Percentiles rank a stretch among this genome's conserved stretches.
Evolutionary conservation across 2,329 filamentous ascomycete genomes (phyloP).

Genomic region (Curvularia sp.): DNA sequence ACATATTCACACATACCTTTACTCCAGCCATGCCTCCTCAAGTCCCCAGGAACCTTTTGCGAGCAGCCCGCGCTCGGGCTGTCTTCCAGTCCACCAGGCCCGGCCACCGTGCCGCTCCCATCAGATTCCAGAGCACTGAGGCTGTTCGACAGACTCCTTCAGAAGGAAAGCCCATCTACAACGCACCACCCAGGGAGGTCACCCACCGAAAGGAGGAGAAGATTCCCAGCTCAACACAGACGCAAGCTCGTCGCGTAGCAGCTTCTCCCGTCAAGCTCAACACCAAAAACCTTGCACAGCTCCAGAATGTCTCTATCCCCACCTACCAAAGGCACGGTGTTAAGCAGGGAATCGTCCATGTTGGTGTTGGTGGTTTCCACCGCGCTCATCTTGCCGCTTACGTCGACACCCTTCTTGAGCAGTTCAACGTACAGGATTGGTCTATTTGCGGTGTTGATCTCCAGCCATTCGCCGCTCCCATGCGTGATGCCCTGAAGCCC

Average conservation of each 20-base stretch:
- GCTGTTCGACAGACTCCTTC: slow-evolving; percentile 15
- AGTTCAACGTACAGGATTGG: slow-evolving; percentile 37
- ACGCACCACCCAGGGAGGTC: slow-evolving; percentile 13
- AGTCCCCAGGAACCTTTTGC: slow-evolving; percentile 22
- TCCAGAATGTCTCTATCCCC: slow-evolving; percentile 33
- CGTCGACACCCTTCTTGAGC: slow-evolving; percentile 38
- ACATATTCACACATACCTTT: neutral
- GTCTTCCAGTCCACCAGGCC: slow-evolving; percentile 23
- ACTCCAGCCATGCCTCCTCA: slow-evolving; percentile 19
- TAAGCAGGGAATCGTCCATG: slow-evolving; percentile 42
- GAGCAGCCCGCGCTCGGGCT: slow-evolving; percentile 20
- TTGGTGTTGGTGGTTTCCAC: slow-evolving; percentile 42
- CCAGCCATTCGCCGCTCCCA: slow-evolving; percentile 37
- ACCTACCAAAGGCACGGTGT: slow-evolving; percentile 34
- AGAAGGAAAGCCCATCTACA: slow-evolving; percentile 13
- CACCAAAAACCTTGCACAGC: slow-evolving; percentile 29
- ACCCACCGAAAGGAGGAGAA: slow-evolving; percentile 16
- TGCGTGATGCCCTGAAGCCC: slow-evolving; percentile 33
- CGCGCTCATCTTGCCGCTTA: slow-evolving; percentile 39
- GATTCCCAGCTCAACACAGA: neutral
- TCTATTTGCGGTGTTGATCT: slow-evolving; percentile 41
- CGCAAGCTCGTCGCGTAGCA: slow-evolving; percentile 4
- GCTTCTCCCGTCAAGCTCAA: slow-evolving; percentile 24
- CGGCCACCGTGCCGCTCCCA: slow-evolving; percentile 10
- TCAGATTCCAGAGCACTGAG: slow-evolving; percentile 20